phyloP scores from a whole-genome alignment of 2,329 filamentous ascomycete genomes.

The Penicillium sp. region DNA sequence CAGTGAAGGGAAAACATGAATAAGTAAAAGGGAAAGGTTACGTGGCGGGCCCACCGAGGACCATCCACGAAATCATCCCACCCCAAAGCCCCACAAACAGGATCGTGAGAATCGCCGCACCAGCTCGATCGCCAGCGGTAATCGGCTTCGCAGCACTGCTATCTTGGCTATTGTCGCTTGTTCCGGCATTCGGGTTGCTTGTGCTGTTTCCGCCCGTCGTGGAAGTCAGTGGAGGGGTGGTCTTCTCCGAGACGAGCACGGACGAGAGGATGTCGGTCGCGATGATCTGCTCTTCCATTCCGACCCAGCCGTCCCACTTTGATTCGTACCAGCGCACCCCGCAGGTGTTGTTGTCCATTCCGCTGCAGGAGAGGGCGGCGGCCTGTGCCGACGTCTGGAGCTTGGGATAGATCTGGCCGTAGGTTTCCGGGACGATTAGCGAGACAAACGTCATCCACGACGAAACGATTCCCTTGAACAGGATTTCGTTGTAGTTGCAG shows the following conservation, averaged over 20 bases:
- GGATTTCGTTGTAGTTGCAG: constrained; percentile 74
- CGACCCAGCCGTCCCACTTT: constrained; percentile 61
- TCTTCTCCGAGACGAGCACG: constrained; percentile 55
- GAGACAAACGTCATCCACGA: constrained; percentile 67
- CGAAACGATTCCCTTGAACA: constrained; percentile 73
- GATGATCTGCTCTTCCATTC: constrained; percentile 73
- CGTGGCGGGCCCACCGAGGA: constrained; percentile 26
- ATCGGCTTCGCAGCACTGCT: constrained; percentile 21
- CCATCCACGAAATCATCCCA: constrained; percentile 38
- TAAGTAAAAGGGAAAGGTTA: background rate
- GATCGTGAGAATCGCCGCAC: constrained; percentile 45
- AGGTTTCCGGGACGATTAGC: constrained; percentile 66
- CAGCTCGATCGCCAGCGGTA: constrained; percentile 42
- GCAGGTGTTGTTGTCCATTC: constrained; percentile 63
- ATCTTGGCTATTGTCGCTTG: constrained; percentile 11
- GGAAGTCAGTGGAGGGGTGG: constrained; percentile 42
- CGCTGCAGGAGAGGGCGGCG: constrained; percentile 67
- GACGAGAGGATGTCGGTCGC: constrained; percentile 68
- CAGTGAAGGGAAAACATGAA: background rate
- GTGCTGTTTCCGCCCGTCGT: constrained; percentile 61
- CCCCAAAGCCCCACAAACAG: constrained; percentile 35
- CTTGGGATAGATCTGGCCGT: constrained; percentile 60
- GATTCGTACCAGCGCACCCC: constrained; percentile 66
- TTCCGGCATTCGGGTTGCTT: constrained; percentile 44
- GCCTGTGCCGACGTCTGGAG: constrained; percentile 63